A percentile compares a stretch with the other conserved stretches of the same genome.
phyloP scores from a whole-genome alignment of 106 monocot genomes.

The Phalaenopsis aphrodite region DNA sequence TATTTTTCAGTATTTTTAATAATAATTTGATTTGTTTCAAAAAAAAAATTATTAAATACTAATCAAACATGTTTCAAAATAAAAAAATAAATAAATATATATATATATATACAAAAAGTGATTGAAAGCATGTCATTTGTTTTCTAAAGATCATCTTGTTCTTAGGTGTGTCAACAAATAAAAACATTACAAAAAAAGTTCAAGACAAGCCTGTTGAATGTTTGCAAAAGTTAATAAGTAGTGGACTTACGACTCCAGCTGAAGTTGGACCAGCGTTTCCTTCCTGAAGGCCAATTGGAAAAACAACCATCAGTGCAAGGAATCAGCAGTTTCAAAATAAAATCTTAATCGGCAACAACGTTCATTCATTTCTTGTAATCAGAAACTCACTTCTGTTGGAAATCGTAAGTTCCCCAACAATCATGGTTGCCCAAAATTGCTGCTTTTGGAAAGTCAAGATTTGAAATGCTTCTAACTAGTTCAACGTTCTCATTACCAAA shows the following conservation, averaged over 20 bases:
- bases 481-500: slow-evolving; percentile 96
- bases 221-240: neutral
- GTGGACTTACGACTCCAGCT: slow-evolving; percentile 58
- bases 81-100: too few relatives aligned
- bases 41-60: too few relatives aligned
- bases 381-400: slow-evolving; percentile 59
- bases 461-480: slow-evolving; percentile 77
- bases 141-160: too few relatives aligned
- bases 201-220: neutral
- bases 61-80: too few relatives aligned
- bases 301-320: neutral
- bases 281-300: slow-evolving; percentile 44
- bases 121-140: too few relatives aligned
- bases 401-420: slow-evolving; percentile 62
- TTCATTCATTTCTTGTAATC: neutral
- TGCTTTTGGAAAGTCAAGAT: slow-evolving; percentile 66
- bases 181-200: neutral
- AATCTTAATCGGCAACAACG: neutral
- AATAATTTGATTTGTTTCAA: too few relatives aligned
- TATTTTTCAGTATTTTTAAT: too few relatives aligned
- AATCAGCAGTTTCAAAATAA: neutral
- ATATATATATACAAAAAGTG: too few relatives aligned
- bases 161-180: too few relatives aligned
- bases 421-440: slow-evolving; percentile 94
- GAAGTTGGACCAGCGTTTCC: slow-evolving; percentile 60